A percentile compares a stretch with the other conserved stretches of the same genome.
These are phyloP conservation scores for Echeveria elegans DNA, from an alignment of 164 flowering plant species.

Conservation along the genomic window DNA sequence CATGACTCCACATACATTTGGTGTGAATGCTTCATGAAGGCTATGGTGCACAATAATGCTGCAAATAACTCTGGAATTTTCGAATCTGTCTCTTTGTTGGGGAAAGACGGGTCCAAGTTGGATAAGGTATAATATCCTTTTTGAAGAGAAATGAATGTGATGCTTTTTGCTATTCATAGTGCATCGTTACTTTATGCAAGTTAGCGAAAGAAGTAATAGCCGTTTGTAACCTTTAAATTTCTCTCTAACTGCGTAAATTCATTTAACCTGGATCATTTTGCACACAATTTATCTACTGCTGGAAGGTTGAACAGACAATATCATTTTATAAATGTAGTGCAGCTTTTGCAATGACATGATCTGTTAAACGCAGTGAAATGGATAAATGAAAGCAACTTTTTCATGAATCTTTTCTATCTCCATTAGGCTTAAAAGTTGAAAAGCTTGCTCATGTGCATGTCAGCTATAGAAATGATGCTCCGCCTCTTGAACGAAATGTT, in stretches of 20 bases:
- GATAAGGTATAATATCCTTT: background rate
- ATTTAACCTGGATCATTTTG: background rate
- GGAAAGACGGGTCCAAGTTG: background rate
- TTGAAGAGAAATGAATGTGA: background rate
- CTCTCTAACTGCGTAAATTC: background rate
- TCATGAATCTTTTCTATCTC: background rate
- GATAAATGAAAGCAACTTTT: background rate
- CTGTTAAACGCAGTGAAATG: background rate
- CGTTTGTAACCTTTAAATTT: background rate
- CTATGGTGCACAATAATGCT: background rate
- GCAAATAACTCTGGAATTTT: background rate
- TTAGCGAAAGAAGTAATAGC: background rate
- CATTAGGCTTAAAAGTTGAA: background rate
- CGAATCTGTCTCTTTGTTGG: background rate
- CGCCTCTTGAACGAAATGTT: background rate
- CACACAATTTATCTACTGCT: no score
- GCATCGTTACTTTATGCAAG: background rate
- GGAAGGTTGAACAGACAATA: no score
- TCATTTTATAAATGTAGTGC: background rate
- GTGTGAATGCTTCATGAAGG: background rate
- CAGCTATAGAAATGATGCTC: background rate
- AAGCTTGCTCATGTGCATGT: background rate
- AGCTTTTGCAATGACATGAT: background rate
- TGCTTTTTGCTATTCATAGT: background rate
- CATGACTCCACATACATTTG: background rate